Evolutionary conservation across 108 stramenopile species (phyloP), one percentile per base, ranked within the genome.

Genomic region (Cyclostephanos invisitatus): DNA sequence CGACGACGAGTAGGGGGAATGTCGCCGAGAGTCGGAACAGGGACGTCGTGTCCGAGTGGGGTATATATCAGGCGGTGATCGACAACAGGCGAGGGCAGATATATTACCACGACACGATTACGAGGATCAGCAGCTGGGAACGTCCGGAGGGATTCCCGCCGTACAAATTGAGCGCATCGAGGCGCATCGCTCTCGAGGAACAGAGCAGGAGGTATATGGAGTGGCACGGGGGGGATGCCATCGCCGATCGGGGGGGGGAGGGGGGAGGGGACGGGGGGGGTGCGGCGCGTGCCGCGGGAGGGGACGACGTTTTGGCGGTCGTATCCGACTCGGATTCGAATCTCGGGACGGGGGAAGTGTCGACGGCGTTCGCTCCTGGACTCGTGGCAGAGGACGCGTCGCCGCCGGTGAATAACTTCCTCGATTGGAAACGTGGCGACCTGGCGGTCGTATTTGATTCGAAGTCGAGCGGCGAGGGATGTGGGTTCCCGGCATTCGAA

Each of bases 51-150:
- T 18, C 51, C 35, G 72, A 72, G 22, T 64, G 60, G 50, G 20
- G 47, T 18, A 15, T 15, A 22, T 72, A 62, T 61, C 35, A 44
- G 14, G 72, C 72, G 15, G 53, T 48, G 3, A 56, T 72, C 24
- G 72, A 72, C 49, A 38, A 64, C 10, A 54, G 47, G 32, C 72
- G 72, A 11, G 90, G 90, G 2, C 72, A 67, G 35, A 70, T 84
- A 28, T 91, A 87, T 62, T 94, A 91, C 62, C 86, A 87, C 80
- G 88, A 94, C 72, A 64, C 48, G 14, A 61, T 25, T 17, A 90
- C 88, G 9, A 77, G 76, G 15, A 88, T 87, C 57, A 87, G 76
- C 47, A 85, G 86, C 1, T 94, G 92, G 92, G 89, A 91, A 53
- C 56, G 73, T 38, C 92, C 92, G 9, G 76, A 77, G n/a, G 80